A percentile compares a stretch with the other conserved stretches of the same genome.
Conservation (phyloP, 1,139 yeast genomes). For the Lodderomyces margitis region DNA sequence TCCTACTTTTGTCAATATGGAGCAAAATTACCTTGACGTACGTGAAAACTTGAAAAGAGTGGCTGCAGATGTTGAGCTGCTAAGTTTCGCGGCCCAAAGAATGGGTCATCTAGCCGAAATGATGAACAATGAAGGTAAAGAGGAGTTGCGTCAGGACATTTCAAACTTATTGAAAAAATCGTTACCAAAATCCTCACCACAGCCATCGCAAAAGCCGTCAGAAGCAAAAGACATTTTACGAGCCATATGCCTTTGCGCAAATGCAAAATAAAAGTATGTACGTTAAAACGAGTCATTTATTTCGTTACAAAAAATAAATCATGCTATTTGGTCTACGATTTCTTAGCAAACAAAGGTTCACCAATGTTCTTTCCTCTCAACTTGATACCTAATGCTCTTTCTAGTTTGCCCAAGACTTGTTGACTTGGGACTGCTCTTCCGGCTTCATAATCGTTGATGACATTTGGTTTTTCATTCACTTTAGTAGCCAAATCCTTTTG, state of each 20-base stretch:
- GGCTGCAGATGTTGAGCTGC: constrained; percentile 23
- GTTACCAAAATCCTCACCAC: constrained; percentile 12
- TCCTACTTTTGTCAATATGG: neutral
- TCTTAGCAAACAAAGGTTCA: constrained; percentile 77
- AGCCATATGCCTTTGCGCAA: constrained; percentile 17
- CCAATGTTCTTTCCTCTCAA: constrained; percentile 96
- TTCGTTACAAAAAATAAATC: neutral
- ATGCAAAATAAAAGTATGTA: neutral
- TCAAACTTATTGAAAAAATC: neutral
- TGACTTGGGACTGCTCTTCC: constrained; percentile 97
- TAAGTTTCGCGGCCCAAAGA: constrained; percentile 23
- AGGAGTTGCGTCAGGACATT: neutral
- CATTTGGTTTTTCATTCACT: constrained; percentile 92
- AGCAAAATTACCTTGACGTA: constrained; percentile 13
- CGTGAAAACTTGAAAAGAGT: constrained; percentile 16
- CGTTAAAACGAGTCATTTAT: neutral
- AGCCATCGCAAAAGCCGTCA: constrained; percentile 16
- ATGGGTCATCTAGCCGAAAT: constrained; percentile 10
- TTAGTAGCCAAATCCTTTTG: constrained; percentile 96
- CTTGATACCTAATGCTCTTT: constrained; percentile 91
- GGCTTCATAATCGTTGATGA: constrained; percentile 94
- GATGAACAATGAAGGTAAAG: neutral
- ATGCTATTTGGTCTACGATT: constrained; percentile 29
- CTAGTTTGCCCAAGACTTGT: constrained; percentile 87
- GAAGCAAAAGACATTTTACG: constrained; percentile 19